Conservation (phyloP, 1,284 basidiomycete species). For the Papiliotrema laurentii region DNA sequence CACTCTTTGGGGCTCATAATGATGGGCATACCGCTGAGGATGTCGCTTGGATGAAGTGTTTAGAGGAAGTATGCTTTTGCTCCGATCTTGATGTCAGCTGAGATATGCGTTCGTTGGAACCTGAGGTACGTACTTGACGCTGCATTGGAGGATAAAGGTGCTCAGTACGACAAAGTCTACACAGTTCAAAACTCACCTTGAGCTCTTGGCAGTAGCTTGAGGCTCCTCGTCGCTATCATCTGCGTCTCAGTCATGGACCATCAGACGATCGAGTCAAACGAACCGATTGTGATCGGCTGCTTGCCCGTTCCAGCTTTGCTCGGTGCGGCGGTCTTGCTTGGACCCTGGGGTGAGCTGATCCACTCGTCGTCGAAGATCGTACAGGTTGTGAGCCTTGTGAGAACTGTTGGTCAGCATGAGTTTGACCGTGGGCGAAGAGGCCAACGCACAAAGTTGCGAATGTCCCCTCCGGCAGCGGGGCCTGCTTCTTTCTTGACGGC, state of each 20-base stretch:
- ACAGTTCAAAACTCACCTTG: slow-evolving; percentile 11
- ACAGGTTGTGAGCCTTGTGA: slow-evolving; percentile 10
- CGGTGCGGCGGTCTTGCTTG: slow-evolving; percentile 4
- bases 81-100: background rate
- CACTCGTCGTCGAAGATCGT: background rate
- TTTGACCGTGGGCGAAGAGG: background rate
- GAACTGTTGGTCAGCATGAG: slow-evolving; percentile 7
- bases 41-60: slow-evolving; percentile 26
- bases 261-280: background rate
- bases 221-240: slow-evolving; percentile 42
- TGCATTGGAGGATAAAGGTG: background rate
- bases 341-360: slow-evolving; percentile 5
- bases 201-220: slow-evolving; percentile 12
- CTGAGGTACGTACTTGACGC: background rate
- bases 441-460: slow-evolving; percentile 26
- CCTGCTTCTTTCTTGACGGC: slow-evolving; percentile 9
- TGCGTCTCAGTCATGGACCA: slow-evolving; percentile 4
- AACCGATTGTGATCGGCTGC: slow-evolving; percentile 35
- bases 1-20: no score
- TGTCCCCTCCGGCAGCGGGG: slow-evolving; percentile 16
- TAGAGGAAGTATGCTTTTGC: slow-evolving; percentile 25
- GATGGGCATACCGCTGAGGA: slow-evolving; percentile 9
- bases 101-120: background rate
- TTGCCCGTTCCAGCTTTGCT: slow-evolving; percentile 21
- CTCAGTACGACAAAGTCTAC: background rate